phyloP scores from a whole-genome alignment of 352 stramenopile genomes.

The Pythium monospermum region DNA sequence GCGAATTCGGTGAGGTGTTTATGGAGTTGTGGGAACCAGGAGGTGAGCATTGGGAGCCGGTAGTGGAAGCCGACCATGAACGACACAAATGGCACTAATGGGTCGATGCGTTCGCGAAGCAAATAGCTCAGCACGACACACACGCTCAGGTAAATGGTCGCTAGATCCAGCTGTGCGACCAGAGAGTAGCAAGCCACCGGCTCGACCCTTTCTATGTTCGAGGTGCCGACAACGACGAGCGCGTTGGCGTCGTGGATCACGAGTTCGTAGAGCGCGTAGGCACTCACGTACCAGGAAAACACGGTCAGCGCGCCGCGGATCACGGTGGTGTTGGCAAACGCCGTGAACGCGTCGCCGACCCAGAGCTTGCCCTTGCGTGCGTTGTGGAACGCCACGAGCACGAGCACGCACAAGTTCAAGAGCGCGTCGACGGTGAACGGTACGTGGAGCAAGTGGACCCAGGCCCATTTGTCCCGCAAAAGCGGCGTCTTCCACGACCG shows the following conservation, averaged over 20 bases:
- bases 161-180: background rate
- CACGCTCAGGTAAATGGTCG: conserved; percentile 22
- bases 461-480: conserved; percentile 19
- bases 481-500: conserved; percentile 2
- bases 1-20: no score
- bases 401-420: conserved; percentile 13
- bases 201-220: no score
- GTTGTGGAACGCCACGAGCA: conserved; percentile 13
- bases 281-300: conserved; percentile 19
- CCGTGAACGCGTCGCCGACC: conserved; percentile 22
- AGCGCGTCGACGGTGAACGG: conserved; percentile 12
- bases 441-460: conserved; percentile 19
- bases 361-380: conserved; percentile 5
- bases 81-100: conserved; percentile 8
- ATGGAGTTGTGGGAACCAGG: no score
- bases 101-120: conserved; percentile 23
- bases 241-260: conserved; percentile 1
- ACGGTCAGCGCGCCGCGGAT: background rate
- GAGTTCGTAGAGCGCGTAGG: conserved; percentile 16
- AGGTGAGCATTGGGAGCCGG: no score
- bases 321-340: conserved; percentile 7
- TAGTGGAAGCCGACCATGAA: conserved; percentile 21
- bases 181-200: background rate
- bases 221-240: no score
- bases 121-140: conserved; percentile 16